These are phyloP conservation scores for Exophiala calicioides DNA, from an alignment of 2,329 filamentous ascomycete genomes.

Conservation along the genomic window DNA sequence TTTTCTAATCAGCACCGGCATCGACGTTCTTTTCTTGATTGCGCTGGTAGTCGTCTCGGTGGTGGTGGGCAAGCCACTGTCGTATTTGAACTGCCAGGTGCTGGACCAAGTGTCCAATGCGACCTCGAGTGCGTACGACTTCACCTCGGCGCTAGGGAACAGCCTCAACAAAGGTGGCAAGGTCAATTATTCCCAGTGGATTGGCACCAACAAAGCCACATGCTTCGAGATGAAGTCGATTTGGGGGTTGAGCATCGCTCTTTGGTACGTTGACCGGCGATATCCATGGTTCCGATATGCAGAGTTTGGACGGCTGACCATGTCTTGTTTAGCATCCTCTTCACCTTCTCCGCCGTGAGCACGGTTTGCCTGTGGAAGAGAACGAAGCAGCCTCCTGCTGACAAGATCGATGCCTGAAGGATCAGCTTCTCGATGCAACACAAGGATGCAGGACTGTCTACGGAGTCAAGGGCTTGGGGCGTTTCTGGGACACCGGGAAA, in stretches of 20 bases:
- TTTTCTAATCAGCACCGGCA: slow-evolving; percentile 65
- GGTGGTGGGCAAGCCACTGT: slow-evolving; percentile 76
- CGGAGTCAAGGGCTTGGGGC: no score
- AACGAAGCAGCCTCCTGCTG: slow-evolving; percentile 49
- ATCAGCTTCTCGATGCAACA: not conserved
- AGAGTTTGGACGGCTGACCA: slow-evolving; percentile 11
- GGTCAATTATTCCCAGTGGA: slow-evolving; percentile 56
- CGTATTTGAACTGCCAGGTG: slow-evolving; percentile 70
- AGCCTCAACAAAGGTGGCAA: slow-evolving; percentile 54
- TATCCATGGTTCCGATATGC: not conserved
- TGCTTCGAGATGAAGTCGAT: slow-evolving; percentile 85
- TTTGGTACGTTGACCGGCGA: slow-evolving; percentile 57
- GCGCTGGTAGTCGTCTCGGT: slow-evolving; percentile 76
- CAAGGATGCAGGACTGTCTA: no score
- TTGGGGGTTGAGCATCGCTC: slow-evolving; percentile 80
- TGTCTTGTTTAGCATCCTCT: slow-evolving; percentile 56
- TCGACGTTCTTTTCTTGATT: slow-evolving; percentile 71
- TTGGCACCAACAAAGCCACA: slow-evolving; percentile 62
- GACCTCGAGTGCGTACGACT: slow-evolving; percentile 54
- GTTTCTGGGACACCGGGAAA: no score
- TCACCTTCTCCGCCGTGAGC: slow-evolving; percentile 63
- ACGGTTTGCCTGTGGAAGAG: slow-evolving; percentile 64
- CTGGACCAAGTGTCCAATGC: slow-evolving; percentile 51
- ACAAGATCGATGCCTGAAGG: slow-evolving; percentile 55
- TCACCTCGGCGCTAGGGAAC: slow-evolving; percentile 54